Evolutionary conservation across 371 early-diverging fungal species (phyloP).

Genomic region (Mortierella polycephala): DNA sequence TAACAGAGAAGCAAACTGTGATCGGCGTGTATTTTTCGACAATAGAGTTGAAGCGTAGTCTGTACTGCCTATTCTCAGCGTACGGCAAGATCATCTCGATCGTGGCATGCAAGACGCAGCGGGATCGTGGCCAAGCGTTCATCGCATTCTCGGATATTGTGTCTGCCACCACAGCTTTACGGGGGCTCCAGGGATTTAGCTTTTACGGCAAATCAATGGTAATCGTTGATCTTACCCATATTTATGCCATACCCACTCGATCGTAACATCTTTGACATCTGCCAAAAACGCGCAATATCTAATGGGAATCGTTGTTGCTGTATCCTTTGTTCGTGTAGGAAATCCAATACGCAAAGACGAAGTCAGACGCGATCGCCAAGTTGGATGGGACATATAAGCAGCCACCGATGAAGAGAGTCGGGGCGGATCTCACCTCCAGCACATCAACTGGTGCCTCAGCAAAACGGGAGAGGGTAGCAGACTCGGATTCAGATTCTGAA

Average conservation of each 20-base stretch:
- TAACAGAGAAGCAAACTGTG: too few relatives aligned
- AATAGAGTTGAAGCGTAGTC: slow-evolving; percentile 72
- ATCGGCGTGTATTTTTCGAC: neutral
- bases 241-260: neutral
- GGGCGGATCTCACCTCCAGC: slow-evolving; percentile 9
- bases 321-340: slow-evolving; percentile 58
- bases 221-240: slow-evolving; percentile 19
- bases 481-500: slow-evolving; percentile 44
- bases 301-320: neutral
- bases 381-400: slow-evolving; percentile 67
- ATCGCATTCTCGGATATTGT: slow-evolving; percentile 86
- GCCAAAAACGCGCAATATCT: neutral
- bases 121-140: slow-evolving; percentile 95
- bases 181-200: slow-evolving; percentile 79
- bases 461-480: slow-evolving; percentile 45
- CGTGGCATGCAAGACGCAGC: slow-evolving; percentile 77
- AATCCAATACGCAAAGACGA: slow-evolving; percentile 81
- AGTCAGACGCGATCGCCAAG: slow-evolving; percentile 80
- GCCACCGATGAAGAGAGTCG: slow-evolving; percentile 37
- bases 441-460: slow-evolving; percentile 3
- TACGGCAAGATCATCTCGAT: slow-evolving; percentile 89
- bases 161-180: slow-evolving; percentile 75
- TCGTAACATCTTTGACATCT: neutral
- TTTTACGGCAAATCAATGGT: slow-evolving; percentile 84
- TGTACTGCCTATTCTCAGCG: slow-evolving; percentile 82